phyloP scores from a whole-genome alignment of 2,329 filamentous ascomycete species.

The Dothidotthia symphoricarpi region DNA sequence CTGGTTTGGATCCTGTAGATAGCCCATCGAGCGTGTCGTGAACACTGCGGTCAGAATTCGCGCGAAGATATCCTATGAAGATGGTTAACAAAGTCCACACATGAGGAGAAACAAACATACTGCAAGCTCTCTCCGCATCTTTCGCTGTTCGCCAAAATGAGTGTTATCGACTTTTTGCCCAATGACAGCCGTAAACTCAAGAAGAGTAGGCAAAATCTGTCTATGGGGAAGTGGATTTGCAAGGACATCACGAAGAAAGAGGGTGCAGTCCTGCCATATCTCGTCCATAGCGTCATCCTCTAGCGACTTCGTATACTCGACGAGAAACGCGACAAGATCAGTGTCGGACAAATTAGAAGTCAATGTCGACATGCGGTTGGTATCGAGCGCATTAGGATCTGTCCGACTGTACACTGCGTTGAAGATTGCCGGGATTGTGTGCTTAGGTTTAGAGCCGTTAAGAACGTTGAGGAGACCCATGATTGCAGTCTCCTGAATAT shows the following conservation, averaged over 20 bases:
- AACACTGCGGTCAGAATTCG: constrained; percentile 90
- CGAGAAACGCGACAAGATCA: constrained; percentile 83
- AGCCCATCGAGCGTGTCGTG: constrained; percentile 77
- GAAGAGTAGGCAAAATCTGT: constrained; percentile 78
- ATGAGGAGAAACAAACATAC: constrained; percentile 53
- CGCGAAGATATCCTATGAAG: constrained; percentile 74
- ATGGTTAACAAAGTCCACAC: constrained; percentile 16
- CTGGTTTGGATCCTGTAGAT: constrained; percentile 58
- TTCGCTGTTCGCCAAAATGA: constrained; percentile 90
- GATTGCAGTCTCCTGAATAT: constrained; percentile 61
- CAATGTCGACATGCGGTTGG: constrained; percentile 78
- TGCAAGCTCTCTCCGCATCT: constrained; percentile 85
- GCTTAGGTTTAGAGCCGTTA: constrained; percentile 84
- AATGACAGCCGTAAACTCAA: constrained; percentile 86
- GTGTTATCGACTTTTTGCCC: constrained; percentile 97
- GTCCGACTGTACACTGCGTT: constrained; percentile 95
- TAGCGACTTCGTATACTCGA: constrained; percentile 83
- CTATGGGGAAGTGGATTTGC: constrained; percentile 93
- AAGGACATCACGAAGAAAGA: constrained; percentile 84
- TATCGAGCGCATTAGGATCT: constrained; percentile 76
- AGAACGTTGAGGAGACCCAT: constrained; percentile 87
- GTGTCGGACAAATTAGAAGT: constrained; percentile 80
- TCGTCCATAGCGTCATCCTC: constrained; percentile 98
- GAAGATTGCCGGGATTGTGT: constrained; percentile 90
- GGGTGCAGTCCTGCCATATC: constrained; percentile 93